Conservation (phyloP, 805 yeast genomes). For the Saturnispora hagleri region DNA sequence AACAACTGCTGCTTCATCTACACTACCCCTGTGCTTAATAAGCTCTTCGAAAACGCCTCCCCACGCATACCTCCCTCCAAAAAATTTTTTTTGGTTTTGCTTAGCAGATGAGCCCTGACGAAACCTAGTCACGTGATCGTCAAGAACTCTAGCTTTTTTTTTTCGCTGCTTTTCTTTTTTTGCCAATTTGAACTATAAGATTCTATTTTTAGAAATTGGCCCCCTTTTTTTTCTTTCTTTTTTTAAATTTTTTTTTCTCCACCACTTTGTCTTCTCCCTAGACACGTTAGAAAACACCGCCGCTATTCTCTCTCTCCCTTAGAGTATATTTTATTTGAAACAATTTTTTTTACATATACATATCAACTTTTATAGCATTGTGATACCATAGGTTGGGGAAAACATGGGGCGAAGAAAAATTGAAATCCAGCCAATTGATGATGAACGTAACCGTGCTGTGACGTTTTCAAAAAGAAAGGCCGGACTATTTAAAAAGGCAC, state of each 20-base stretch:
- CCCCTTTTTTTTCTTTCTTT: not conserved
- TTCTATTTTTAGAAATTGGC: not conserved
- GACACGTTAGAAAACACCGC: not conserved
- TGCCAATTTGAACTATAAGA: too few species aligned
- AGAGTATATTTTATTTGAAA: not conserved
- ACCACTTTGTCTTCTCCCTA: not conserved
- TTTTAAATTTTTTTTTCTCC: not conserved
- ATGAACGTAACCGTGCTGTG: conserved; percentile 77
- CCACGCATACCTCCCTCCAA: too few species aligned
- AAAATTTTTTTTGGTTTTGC: too few species aligned
- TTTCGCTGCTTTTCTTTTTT: too few species aligned
- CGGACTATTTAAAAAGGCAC: conserved; percentile 83
- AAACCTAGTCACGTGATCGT: not conserved
- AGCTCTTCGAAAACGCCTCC: too few species aligned
- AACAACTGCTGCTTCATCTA: too few species aligned
- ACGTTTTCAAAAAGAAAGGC: conserved; percentile 93
- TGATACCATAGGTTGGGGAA: not conserved
- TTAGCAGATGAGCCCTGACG: too few species aligned
- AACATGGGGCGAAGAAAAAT: conserved; percentile 95
- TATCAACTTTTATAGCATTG: not conserved
- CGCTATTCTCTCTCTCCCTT: not conserved
- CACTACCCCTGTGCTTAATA: too few species aligned
- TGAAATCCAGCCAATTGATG: conserved; percentile 81
- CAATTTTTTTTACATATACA: not conserved
- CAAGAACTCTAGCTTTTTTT: too few species aligned